Conservation (phyloP, 768 basidiomycete species). For the Hygrocybe coccinea region DNA sequence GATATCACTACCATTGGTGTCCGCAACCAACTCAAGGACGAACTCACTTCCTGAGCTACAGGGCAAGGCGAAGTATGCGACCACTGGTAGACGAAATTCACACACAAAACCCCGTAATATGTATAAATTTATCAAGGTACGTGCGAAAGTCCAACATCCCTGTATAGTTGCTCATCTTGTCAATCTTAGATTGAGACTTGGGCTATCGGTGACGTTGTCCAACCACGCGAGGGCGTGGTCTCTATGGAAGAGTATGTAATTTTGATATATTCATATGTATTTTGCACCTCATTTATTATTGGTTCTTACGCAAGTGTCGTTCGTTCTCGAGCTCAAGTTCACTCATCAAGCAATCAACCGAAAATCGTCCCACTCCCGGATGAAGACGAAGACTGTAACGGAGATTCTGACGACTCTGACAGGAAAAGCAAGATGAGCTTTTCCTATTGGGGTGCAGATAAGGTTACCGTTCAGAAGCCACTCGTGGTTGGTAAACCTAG, state of each 20-base stretch:
- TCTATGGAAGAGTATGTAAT: conserved; percentile 83
- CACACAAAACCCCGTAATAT: conserved; percentile 84
- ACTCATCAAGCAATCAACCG: conserved; percentile 45
- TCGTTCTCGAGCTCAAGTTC: conserved; percentile 59
- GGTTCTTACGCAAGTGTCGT: conserved; percentile 48
- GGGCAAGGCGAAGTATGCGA: conserved; percentile 80
- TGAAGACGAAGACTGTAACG: conserved; percentile 53
- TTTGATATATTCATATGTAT: neutral
- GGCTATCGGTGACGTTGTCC: conserved; percentile 72
- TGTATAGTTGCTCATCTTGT: conserved; percentile 5
- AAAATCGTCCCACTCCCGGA: conserved; percentile 65
- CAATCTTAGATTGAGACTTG: conserved; percentile 72
- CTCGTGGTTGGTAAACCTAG: conserved; percentile 39
- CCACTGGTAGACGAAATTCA: conserved; percentile 67
- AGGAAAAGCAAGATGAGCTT: conserved; percentile 92
- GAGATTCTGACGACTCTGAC: conserved; percentile 79
- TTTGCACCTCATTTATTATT: conserved; percentile 5
- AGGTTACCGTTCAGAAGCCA: conserved; percentile 81
- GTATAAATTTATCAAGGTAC: conserved; percentile 87
- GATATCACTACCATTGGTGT: conserved; percentile 75
- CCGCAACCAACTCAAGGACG: conserved; percentile 60
- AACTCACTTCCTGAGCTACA: conserved; percentile 80
- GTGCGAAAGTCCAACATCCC: conserved; percentile 14
- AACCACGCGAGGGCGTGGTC: conserved; percentile 75
- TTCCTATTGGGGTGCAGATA: conserved; percentile 91